These are phyloP conservation scores for Boletus bicolor DNA, from an alignment of 768 basidiomycete genomes.

Conservation along the genomic window DNA sequence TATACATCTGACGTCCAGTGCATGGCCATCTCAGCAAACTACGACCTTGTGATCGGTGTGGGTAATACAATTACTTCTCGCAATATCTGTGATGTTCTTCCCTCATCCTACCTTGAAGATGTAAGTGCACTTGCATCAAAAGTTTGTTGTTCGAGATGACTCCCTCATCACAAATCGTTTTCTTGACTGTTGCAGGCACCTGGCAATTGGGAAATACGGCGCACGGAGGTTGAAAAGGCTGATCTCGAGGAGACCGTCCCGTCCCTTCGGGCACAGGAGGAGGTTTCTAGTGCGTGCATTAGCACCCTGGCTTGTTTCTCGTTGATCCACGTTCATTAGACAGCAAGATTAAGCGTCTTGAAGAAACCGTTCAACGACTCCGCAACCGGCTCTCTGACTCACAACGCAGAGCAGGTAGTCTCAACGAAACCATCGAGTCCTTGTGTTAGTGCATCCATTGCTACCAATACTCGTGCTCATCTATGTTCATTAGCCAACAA, in stretches of 20 bases:
- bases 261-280: background rate
- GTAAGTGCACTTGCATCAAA: background rate
- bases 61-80: background rate
- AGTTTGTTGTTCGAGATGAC: too few relatives aligned
- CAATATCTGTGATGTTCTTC: background rate
- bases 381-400: background rate
- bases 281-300: background rate
- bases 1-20: background rate
- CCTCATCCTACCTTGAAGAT: background rate
- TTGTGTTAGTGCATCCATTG: background rate
- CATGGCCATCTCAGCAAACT: background rate
- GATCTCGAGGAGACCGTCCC: background rate
- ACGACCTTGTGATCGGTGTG: background rate
- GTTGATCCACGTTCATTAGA: background rate
- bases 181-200: too few relatives aligned
- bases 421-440: background rate
- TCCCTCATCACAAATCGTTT: too few relatives aligned
- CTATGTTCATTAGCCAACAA: background rate
- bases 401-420: background rate
- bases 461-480: background rate
- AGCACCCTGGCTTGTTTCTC: background rate
- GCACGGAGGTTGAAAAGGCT: too few relatives aligned
- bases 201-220: too few relatives aligned
- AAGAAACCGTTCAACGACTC: background rate
- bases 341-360: background rate